Conservation (phyloP, 2,329 filamentous ascomycete genomes). For the Trichoderma semiorbis region DNA sequence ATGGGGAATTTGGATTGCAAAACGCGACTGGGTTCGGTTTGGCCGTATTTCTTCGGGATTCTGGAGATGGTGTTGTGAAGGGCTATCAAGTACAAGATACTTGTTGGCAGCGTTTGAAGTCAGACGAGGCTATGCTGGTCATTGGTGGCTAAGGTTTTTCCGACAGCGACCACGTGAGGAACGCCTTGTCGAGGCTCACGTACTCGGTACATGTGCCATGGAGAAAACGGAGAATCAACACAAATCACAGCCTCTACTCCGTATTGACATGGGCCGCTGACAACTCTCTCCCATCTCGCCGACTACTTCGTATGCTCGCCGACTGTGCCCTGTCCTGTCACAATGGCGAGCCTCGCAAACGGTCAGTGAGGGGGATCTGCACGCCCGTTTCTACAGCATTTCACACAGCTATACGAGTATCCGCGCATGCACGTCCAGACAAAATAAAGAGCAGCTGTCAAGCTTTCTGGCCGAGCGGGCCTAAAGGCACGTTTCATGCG, state of each 20-base stretch:
- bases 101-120: neutral
- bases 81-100: neutral
- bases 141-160: constrained; percentile 3
- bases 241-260: neutral
- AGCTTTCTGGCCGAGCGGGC: neutral
- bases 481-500: constrained; percentile 13
- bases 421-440: neutral
- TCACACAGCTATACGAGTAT: neutral
- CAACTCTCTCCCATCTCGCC: neutral
- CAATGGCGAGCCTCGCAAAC: neutral
- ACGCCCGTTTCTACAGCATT: neutral
- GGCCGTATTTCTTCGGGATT: neutral
- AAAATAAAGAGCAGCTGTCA: neutral
- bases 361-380: neutral
- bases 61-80: neutral
- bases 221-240: neutral
- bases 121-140: neutral
- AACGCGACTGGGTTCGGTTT: neutral
- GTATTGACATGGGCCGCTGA: neutral
- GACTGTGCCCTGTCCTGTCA: neutral
- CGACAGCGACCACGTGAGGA: neutral
- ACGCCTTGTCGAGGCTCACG: neutral
- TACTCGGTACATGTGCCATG: neutral
- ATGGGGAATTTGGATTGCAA: neutral
- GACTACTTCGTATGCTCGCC: neutral